Evolutionary conservation across 345 rosid genomes (phyloP).

Genomic region (Anacardium occidentale): DNA sequence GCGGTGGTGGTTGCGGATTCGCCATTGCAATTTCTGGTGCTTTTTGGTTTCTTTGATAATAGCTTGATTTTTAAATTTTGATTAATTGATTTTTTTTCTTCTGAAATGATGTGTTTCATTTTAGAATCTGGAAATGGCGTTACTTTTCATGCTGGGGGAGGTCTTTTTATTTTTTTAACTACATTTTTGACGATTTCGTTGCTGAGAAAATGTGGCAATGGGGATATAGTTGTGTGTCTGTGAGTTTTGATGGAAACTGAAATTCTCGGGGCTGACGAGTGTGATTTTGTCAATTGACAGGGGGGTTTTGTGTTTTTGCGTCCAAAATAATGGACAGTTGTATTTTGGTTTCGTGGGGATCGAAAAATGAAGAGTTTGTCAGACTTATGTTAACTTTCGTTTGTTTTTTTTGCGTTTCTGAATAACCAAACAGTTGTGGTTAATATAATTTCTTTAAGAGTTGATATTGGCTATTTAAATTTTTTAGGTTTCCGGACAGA

Average conservation of each 20-base stretch:
- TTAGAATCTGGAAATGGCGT: not conserved
- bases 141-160: not conserved
- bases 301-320: not conserved
- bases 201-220: conserved; percentile 20
- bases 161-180: not conserved
- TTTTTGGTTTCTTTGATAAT: not conserved
- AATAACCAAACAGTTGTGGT: not conserved
- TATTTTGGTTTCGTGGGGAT: not conserved
- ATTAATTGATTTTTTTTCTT: not conserved
- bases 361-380: not conserved
- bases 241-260: not conserved
- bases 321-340: not conserved
- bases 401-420: not conserved
- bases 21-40: conserved; percentile 93
- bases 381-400: not conserved
- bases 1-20: conserved; percentile 96
- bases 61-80: not conserved
- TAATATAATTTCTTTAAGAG: not conserved
- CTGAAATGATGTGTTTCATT: not conserved
- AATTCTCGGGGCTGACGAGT: conserved; percentile 3
- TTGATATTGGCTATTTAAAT: not conserved
- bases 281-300: not conserved
- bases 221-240: not conserved
- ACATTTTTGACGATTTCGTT: conserved; percentile 8
- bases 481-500: too few relatives aligned